Evolutionary conservation across 2,329 filamentous ascomycete genomes (phyloP), one percentile per base, ranked within the genome.

Genomic region (Pyrenochaeta sp.): DNA sequence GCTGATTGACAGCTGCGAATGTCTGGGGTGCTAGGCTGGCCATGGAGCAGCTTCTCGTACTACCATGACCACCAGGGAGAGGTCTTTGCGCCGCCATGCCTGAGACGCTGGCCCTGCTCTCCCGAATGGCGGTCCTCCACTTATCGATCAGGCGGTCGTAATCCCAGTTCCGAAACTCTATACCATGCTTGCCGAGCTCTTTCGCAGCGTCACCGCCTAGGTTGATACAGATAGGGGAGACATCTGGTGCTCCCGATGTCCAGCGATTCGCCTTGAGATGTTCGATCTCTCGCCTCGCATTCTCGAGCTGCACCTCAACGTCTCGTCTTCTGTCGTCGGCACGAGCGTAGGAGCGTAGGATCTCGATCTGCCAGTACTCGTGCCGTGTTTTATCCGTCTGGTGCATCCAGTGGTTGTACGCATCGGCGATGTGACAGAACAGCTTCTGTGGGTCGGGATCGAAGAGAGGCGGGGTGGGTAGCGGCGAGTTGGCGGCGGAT

Each of bases 391-490:
- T 62, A n/a, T 82, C 79, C 0, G 88, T 78, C 27, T 95, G 81
- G 1, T 82, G 81, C 50, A 86, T 86, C 93, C 93, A 98, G 42
- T 91, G 89, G 6, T 85, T 83, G 73, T 88, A 96, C 0, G 91
- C 88, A 13, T 89, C 86, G n/a, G 90, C 85, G 5, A 97, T 77
- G 73, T 98, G 94, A 56, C 90, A 85, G 40, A 86, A 82, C 32
- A 93, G 86, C 65, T 90, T 88, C 50, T 87, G 86, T 62, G 92
- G 88, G 50, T 94, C 62, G 83, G 86, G 42, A 82, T 90, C 59
- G 80, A 75, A 72, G 27, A 77, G 72, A 7, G 76, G 75, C 12
- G 76, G 73, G 0, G 74, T 77, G 7, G 77, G 72, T 19, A 77
- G 67, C 24, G 77, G 74, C 27, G 76, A 75, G 44, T 72, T 76